Percentiles rank a stretch among this genome's conserved stretches.
phyloP scores from a whole-genome alignment of 164 flowering plant genomes.

The Akebia trifoliata region DNA sequence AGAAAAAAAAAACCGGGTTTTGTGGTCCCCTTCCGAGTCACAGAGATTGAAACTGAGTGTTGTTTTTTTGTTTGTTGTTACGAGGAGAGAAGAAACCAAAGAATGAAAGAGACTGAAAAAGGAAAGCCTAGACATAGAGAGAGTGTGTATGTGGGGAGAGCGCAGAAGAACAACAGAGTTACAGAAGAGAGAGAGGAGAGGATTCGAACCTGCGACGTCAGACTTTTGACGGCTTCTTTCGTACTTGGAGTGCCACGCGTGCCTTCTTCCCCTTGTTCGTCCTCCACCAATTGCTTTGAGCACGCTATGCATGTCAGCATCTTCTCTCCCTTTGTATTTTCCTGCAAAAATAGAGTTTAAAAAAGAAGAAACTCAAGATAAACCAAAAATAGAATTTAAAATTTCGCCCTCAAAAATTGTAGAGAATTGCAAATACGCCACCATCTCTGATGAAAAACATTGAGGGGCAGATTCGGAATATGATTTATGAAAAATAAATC shows the following conservation, averaged over 20 bases:
- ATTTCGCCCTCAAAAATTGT: not conserved
- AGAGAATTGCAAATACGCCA: not conserved
- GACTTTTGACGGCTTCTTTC: conserved; percentile 90
- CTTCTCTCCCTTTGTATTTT: conserved; percentile 14
- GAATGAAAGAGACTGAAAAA: conserved; percentile 1
- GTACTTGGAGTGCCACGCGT: conserved; percentile 78
- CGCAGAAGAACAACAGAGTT: not conserved
- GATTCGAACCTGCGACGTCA: conserved; percentile 74
- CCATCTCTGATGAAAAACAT: not conserved
- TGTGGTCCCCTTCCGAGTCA: conserved; percentile 1
- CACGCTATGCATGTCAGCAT: conserved; percentile 94
- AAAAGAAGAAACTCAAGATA: no score
- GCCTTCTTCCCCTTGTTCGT: conserved; percentile 41
- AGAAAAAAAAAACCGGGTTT: not conserved
- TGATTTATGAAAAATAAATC: not conserved
- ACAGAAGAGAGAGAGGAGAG: not conserved
- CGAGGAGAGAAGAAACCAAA: not conserved
- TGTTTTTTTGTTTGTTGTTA: conserved; percentile 19
- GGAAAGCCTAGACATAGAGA: conserved; percentile 1
- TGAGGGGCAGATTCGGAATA: not conserved
- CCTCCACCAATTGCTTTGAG: conserved; percentile 58
- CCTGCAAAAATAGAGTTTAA: no score
- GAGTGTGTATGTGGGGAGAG: not conserved
- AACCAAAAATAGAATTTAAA: not conserved
- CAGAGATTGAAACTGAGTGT: not conserved